Conservation (phyloP, 176 grass and related monocot genomes). For the Triticum urartu region DNA sequence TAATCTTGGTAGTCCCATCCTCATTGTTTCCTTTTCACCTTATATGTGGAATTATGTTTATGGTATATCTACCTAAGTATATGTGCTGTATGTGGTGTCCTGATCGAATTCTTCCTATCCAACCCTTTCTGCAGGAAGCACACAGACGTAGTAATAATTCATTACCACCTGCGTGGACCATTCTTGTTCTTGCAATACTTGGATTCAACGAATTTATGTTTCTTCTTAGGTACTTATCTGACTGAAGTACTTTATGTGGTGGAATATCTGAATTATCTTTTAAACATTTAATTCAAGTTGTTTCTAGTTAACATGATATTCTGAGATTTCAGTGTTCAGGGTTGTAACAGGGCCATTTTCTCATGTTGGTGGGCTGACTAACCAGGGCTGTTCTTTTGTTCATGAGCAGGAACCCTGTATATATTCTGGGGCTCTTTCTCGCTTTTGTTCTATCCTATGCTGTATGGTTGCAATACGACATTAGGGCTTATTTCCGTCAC, state of each 20-base stretch:
- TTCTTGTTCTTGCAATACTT: slow-evolving; percentile 61
- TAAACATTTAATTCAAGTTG: neutral
- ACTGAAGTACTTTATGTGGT: neutral
- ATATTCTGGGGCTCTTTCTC: slow-evolving; percentile 59
- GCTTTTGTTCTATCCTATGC: slow-evolving; percentile 60
- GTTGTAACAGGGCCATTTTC: neutral
- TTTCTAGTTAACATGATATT: neutral
- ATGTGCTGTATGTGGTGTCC: neutral
- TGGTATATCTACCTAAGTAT: neutral
- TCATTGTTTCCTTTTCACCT: too few relatives aligned
- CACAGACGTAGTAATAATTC: slow-evolving; percentile 50
- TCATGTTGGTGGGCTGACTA: neutral
- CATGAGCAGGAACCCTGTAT: slow-evolving; percentile 79
- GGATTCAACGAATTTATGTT: slow-evolving; percentile 89
- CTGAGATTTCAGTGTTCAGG: neutral
- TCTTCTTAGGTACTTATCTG: slow-evolving; percentile 64
- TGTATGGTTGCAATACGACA: slow-evolving; percentile 62
- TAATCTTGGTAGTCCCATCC: neutral
- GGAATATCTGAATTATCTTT: neutral
- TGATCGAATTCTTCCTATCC: neutral
- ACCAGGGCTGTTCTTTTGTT: slow-evolving; percentile 4
- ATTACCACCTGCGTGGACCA: slow-evolving; percentile 72
- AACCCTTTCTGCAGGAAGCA: slow-evolving; percentile 51
- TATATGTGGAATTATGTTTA: slow-evolving; percentile 24
- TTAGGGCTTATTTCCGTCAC: slow-evolving; percentile 59